phyloP scores from a whole-genome alignment of 1,284 basidiomycete genomes.

The Agroathelia rolfsii region DNA sequence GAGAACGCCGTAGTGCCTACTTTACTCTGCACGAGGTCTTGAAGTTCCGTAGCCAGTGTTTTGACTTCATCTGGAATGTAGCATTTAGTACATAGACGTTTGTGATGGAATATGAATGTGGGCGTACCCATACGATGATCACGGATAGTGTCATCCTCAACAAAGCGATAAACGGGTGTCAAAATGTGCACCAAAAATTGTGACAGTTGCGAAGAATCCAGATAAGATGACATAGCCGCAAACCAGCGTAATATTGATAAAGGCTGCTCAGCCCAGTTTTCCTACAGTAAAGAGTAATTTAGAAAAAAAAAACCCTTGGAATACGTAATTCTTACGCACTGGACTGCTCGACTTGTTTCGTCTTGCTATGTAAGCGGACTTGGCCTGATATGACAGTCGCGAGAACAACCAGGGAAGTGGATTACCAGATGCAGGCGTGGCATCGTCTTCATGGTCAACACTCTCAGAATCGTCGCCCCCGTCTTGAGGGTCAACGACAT shows the following conservation, averaged over 20 bases:
- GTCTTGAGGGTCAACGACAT: slow-evolving; percentile 13
- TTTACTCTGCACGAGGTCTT: slow-evolving; percentile 80
- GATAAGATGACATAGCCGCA: slow-evolving; percentile 75
- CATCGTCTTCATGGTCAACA: slow-evolving; percentile 19
- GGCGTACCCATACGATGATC: slow-evolving; percentile 71
- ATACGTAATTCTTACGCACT: too few relatives aligned
- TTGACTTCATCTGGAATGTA: slow-evolving; percentile 67
- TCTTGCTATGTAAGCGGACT: slow-evolving; percentile 61
- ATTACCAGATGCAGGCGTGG: slow-evolving; percentile 29
- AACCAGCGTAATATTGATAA: slow-evolving; percentile 86
- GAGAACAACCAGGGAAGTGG: slow-evolving; percentile 91
- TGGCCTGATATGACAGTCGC: slow-evolving; percentile 82
- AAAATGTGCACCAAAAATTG: slow-evolving; percentile 78
- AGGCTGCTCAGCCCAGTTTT: slow-evolving; percentile 74
- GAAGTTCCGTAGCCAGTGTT: slow-evolving; percentile 74
- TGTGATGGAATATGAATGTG: neutral
- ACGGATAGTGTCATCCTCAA: slow-evolving; percentile 75
- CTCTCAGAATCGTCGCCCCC: slow-evolving; percentile 11
- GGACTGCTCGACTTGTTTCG: slow-evolving; percentile 38
- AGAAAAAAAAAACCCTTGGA: slow-evolving; percentile 4
- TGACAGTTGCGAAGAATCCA: slow-evolving; percentile 50
- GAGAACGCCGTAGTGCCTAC: slow-evolving; percentile 82
- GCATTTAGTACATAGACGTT: too few relatives aligned
- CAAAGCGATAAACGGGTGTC: slow-evolving; percentile 78
- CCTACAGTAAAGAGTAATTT: slow-evolving; percentile 22